phyloP scores from a whole-genome alignment of 176 grass and related monocot species.

The Juncus effusus region DNA sequence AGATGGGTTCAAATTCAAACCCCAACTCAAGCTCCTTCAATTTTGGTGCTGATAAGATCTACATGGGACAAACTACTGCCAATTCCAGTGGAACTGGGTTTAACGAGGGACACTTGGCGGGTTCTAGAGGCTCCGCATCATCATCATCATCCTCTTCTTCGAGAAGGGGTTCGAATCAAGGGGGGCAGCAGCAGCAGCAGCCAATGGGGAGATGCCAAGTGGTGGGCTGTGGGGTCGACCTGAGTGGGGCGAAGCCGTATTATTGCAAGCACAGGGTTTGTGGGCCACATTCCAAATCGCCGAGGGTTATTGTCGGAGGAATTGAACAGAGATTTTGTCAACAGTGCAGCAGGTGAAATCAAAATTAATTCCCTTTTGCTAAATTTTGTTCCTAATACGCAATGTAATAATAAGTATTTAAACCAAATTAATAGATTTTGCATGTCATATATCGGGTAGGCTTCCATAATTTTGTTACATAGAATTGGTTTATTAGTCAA shows the following conservation, averaged over 20 bases:
- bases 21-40: slow-evolving; percentile 20
- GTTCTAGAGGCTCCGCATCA: background rate
- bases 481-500: no score
- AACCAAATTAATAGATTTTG: no score
- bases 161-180: background rate
- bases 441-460: no score
- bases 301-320: slow-evolving; percentile 70
- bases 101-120: background rate
- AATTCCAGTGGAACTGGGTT: background rate
- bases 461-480: no score
- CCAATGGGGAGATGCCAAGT: slow-evolving; percentile 66
- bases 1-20: slow-evolving; percentile 25
- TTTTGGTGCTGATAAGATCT: slow-evolving; percentile 18
- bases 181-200: slow-evolving; percentile 13
- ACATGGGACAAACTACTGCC: slow-evolving; percentile 5
- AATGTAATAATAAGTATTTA: no score
- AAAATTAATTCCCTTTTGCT: slow-evolving; percentile 1
- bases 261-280: slow-evolving; percentile 91
- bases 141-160: background rate
- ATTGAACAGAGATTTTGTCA: slow-evolving; percentile 82
- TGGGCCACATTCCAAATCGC: slow-evolving; percentile 65
- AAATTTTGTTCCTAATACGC: background rate
- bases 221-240: slow-evolving; percentile 59
- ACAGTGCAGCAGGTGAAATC: slow-evolving; percentile 76
- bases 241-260: slow-evolving; percentile 54